phyloP scores from a whole-genome alignment of 2,329 filamentous ascomycete genomes.

The Scedosporium apiospermum region DNA sequence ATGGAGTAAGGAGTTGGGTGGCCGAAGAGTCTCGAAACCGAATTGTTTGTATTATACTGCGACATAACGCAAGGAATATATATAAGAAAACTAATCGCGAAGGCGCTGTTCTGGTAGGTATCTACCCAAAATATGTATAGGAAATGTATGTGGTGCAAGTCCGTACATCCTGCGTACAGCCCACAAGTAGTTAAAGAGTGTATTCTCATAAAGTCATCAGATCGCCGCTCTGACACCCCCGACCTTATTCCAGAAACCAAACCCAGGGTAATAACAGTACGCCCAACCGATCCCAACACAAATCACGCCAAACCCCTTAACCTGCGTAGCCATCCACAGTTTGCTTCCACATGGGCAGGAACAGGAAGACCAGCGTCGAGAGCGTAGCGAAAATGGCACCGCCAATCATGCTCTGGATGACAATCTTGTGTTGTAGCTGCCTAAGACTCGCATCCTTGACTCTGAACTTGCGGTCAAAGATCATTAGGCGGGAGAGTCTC shows the following conservation, averaged over 20 bases:
- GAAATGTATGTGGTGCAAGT: background rate
- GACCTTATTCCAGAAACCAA: too few species aligned
- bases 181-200: background rate
- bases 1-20: too few species aligned
- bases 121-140: background rate
- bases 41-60: too few species aligned
- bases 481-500: conserved; percentile 29
- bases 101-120: too few species aligned
- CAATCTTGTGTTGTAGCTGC: conserved; percentile 33
- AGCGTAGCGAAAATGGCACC: conserved; percentile 26
- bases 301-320: too few species aligned
- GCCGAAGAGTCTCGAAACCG: too few species aligned
- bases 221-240: background rate
- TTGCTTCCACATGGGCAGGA: conserved; percentile 32
- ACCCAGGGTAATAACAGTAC: too few species aligned
- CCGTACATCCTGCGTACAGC: background rate
- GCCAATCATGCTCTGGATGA: conserved; percentile 28
- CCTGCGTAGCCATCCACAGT: conserved; percentile 10
- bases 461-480: conserved; percentile 34
- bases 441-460: conserved; percentile 33
- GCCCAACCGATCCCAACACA: too few species aligned
- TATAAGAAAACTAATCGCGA: background rate
- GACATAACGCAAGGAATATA: background rate
- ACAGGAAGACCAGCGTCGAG: conserved; percentile 29
- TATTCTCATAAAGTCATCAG: background rate